Percentiles rank a stretch among this genome's conserved stretches.
Evolutionary conservation across 768 basidiomycete species (phyloP).

Genomic region (Mycena venus): DNA sequence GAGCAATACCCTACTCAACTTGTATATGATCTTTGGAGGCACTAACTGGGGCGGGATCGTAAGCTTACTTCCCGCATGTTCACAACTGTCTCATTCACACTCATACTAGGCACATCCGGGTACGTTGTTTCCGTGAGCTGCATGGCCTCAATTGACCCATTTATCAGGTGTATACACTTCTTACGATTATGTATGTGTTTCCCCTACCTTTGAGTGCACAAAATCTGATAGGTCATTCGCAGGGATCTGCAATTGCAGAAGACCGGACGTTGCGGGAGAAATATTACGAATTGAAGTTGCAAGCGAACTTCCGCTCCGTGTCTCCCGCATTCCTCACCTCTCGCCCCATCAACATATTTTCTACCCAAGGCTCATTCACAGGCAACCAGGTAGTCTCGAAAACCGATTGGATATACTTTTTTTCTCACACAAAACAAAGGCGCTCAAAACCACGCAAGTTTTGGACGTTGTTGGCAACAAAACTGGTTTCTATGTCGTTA

Average conservation of each 20-base stretch:
- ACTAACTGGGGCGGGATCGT: constrained; percentile 57
- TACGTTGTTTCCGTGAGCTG: constrained; percentile 1
- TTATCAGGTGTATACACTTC: constrained; percentile 57
- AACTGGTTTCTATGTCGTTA: constrained; percentile 62
- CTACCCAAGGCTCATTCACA: constrained; percentile 60
- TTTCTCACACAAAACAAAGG: too few species aligned
- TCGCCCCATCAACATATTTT: constrained; percentile 56
- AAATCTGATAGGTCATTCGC: neutral
- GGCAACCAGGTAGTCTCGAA: too few species aligned
- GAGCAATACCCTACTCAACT: constrained; percentile 61
- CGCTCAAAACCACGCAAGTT: constrained; percentile 63
- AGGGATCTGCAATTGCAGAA: constrained; percentile 66
- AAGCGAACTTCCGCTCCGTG: constrained; percentile 64
- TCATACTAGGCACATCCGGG: constrained; percentile 44
- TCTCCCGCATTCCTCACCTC: constrained; percentile 65
- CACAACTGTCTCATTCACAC: neutral
- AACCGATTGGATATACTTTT: too few species aligned
- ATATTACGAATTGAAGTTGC: constrained; percentile 66
- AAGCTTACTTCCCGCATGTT: neutral
- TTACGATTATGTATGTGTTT: constrained; percentile 55
- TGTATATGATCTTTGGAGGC: constrained; percentile 67
- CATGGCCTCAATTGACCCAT: neutral
- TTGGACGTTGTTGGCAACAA: constrained; percentile 62
- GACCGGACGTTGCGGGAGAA: constrained; percentile 67
- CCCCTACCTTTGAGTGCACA: neutral